phyloP scores from a whole-genome alignment of 2,329 filamentous ascomycete genomes.

The Cordyceps javanica region DNA sequence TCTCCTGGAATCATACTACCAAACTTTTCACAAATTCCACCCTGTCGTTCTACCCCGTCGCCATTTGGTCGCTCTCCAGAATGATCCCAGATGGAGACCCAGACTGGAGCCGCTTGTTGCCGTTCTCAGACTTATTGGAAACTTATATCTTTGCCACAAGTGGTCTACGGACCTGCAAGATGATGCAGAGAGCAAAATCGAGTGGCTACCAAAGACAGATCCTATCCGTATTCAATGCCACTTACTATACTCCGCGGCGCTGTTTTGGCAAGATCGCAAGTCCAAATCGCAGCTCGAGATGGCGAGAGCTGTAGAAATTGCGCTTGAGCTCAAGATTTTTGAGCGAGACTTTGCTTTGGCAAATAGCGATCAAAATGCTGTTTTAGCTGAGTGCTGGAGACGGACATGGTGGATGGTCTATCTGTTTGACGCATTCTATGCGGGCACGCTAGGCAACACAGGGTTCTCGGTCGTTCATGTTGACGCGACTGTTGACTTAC shows the following conservation, averaged over 20 bases:
- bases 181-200: slow-evolving; percentile 11
- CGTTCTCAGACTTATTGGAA: slow-evolving; percentile 29
- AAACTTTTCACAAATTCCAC: slow-evolving; percentile 28
- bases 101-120: slow-evolving; percentile 19
- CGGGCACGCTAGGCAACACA: slow-evolving; percentile 23
- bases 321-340: slow-evolving; percentile 55
- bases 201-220: not conserved
- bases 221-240: slow-evolving; percentile 30
- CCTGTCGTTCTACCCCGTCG: slow-evolving; percentile 22
- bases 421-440: slow-evolving; percentile 47
- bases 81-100: not conserved
- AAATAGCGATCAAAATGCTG: slow-evolving; percentile 39
- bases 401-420: slow-evolving; percentile 67
- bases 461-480: slow-evolving; percentile 31
- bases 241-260: slow-evolving; percentile 29
- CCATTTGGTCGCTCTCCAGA: slow-evolving; percentile 15
- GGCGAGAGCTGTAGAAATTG: slow-evolving; percentile 48
- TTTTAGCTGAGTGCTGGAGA: slow-evolving; percentile 51
- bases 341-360: slow-evolving; percentile 43
- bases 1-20: slow-evolving; percentile 30
- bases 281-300: slow-evolving; percentile 23
- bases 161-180: slow-evolving; percentile 7
- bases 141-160: slow-evolving; percentile 22
- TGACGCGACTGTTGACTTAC: slow-evolving; percentile 50
- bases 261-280: slow-evolving; percentile 28